Conservation (phyloP, 345 rosid species). For the Isatis tinctoria region DNA sequence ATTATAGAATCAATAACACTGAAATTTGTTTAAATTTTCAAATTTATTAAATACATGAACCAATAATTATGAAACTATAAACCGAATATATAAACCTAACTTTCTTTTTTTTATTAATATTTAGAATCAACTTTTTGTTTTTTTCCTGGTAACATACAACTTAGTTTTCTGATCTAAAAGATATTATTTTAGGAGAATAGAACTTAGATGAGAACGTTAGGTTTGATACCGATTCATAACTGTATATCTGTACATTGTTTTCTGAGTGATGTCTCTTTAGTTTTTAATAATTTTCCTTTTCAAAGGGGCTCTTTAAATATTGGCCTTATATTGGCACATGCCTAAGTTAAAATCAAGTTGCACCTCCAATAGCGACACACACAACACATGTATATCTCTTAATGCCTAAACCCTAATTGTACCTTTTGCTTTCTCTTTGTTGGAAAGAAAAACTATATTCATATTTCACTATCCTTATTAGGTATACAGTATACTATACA, state of each 20-base stretch:
- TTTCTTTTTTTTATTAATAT: neutral
- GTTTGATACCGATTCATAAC: constrained; percentile 6
- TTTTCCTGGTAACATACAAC: neutral
- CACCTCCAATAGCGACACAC: constrained; percentile 24
- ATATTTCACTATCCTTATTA: neutral
- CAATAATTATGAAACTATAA: no score
- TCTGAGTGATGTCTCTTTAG: constrained; percentile 14
- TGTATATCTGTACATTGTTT: neutral
- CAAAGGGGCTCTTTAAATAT: constrained; percentile 14
- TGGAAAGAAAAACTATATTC: neutral
- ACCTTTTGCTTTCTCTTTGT: constrained; percentile 11
- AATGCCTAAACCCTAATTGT: constrained; percentile 8
- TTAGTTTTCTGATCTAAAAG: neutral
- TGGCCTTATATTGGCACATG: constrained; percentile 37
- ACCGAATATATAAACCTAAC: neutral
- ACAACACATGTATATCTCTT: neutral
- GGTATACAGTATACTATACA: neutral
- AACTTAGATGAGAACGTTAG: neutral
- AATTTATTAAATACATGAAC: no score
- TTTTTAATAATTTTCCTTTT: neutral
- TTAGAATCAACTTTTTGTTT: neutral
- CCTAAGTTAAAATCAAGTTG: constrained; percentile 20
- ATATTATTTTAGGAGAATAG: neutral
- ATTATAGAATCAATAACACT: no score
- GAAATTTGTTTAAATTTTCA: no score